These are phyloP conservation scores for Entomophthora muscae DNA, from an alignment of 371 early-diverging fungal genomes.

Conservation along the genomic window DNA sequence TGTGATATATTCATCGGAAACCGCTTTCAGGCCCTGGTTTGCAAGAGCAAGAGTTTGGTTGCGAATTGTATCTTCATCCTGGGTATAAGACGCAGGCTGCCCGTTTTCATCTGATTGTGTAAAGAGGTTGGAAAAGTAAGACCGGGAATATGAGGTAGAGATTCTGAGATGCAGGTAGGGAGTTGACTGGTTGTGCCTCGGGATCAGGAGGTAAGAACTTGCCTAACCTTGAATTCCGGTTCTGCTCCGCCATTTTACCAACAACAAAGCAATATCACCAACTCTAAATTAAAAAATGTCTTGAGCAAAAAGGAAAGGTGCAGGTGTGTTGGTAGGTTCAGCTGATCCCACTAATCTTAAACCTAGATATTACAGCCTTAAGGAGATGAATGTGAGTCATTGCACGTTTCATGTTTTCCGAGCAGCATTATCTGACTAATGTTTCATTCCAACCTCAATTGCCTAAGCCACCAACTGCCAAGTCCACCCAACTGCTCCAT, in stretches of 20 bases:
- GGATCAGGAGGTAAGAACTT: neutral
- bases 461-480: no score
- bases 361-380: no score
- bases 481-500: no score
- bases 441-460: no score
- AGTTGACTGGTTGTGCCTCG: neutral
- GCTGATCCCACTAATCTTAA: no score
- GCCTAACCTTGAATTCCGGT: neutral
- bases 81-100: neutral
- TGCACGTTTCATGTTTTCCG: no score
- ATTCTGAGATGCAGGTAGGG: neutral
- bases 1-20: neutral
- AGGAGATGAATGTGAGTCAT: no score
- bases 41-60: conserved; percentile 6
- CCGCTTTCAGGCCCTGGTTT: conserved; percentile 7
- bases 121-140: neutral
- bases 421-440: no score
- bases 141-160: conserved; percentile 1
- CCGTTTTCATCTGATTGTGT: neutral
- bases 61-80: conserved; percentile 1
- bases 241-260: neutral
- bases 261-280: no score
- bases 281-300: no score
- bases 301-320: no score
- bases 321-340: no score